Evolutionary conservation across 2,329 filamentous ascomycete species (phyloP), one percentile per base, ranked within the genome.

Genomic region (Thielaviopsis cerberus): DNA sequence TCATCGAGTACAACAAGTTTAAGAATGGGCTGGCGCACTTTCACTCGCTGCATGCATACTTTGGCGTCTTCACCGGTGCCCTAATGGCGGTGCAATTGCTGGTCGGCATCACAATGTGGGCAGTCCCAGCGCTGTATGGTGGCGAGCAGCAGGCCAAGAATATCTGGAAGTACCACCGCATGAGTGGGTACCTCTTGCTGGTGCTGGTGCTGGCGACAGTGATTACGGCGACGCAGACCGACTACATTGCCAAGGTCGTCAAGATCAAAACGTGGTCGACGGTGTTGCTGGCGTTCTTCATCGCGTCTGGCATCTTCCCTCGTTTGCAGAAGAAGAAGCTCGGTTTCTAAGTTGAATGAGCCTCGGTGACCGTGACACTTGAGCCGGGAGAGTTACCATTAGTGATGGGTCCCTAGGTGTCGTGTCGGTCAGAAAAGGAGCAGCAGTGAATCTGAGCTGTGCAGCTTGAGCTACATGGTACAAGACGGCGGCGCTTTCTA

Each of bases 141-240:
- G 82, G 87, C 58, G 81, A 84, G 62, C 82, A 87, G 25, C 82
- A 81, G 2, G 91, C 89, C 22, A 94, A 90, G 76, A 75, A 75
- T 24, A 69, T 95, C 50, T 97, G 91, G 76, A 96, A 94, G 71
- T 95, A 90, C 65, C 92, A 97, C 69, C 81, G 91, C 27, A 71
- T 78, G 57, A 77, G 76, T 23, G 92, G 91, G 1, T 97, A 98
- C 67, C 63, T 81, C 7, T 72, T 90, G 60, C 71, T 91, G 57
- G 66, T 83, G 55, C 65, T 94, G 64, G 75, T 91, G 62, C 71
- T 94, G 62, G 81, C 79, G 10, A 92, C 90, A 0, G 77, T 94
- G 45, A 73, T 78, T 54, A 83, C 84, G 24, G 87, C 90, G 1
- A 88, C 83, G 2, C 76, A 82, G 71, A 96, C 91, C 1, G 75